These are phyloP conservation scores for Teratosphaeria nubilosa DNA, from an alignment of 2,329 filamentous ascomycete genomes.

Conservation along the genomic window DNA sequence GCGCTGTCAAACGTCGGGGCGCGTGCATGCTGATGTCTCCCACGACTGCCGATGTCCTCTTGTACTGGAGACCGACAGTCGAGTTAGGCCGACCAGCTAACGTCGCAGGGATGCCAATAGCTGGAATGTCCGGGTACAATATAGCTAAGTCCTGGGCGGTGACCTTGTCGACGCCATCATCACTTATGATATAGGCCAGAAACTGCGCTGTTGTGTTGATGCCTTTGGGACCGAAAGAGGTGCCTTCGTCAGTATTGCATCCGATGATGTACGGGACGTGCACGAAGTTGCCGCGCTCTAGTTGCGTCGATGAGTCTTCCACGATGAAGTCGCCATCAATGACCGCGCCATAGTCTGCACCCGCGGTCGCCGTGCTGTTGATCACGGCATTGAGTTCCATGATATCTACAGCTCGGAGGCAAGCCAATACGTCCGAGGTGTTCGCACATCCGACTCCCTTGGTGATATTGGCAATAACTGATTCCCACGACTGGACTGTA, in stretches of 20 bases:
- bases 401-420: conserved; percentile 16
- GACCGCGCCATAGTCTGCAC: conserved; percentile 11
- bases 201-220: conserved; percentile 19
- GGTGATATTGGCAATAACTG: conserved; percentile 19
- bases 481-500: conserved; percentile 14
- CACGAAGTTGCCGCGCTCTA: conserved; percentile 16
- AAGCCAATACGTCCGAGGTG: conserved; percentile 25
- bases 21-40: conserved; percentile 13
- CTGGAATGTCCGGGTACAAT: conserved; percentile 22
- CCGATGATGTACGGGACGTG: conserved; percentile 19
- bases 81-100: conserved; percentile 13
- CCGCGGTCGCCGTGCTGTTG: conserved; percentile 5
- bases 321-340: conserved; percentile 21
- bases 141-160: conserved; percentile 23
- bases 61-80: conserved; percentile 12
- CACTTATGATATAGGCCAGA: conserved; percentile 7
- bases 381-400: conserved; percentile 15
- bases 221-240: conserved; percentile 11
- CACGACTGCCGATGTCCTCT: conserved; percentile 11
- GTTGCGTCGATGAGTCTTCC: conserved; percentile 8
- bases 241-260: conserved; percentile 19
- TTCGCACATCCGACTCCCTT: conserved; percentile 11
- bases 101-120: conserved; percentile 30
- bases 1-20: conserved; percentile 10
- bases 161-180: conserved; percentile 23